Conservation (phyloP, 805 yeast species). For the Yarrowia sp. region DNA sequence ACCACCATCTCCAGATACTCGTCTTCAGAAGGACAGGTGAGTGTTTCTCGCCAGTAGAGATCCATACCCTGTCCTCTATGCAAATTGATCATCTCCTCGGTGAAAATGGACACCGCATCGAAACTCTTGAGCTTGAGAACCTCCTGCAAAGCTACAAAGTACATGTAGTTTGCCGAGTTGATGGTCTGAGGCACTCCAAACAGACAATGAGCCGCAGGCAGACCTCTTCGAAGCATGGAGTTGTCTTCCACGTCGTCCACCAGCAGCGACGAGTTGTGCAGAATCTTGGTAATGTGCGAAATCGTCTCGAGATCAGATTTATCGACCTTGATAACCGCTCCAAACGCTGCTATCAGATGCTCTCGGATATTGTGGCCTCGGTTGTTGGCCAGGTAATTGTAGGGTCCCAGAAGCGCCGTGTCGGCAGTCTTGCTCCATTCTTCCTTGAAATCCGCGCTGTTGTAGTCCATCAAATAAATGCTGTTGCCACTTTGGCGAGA, state of each 20-base stretch:
- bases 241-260: conserved; percentile 91
- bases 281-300: conserved; percentile 59
- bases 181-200: conserved; percentile 83
- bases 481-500: too few species aligned
- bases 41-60: conserved; percentile 81
- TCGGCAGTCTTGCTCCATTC: conserved; percentile 32
- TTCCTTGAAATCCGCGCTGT: conserved; percentile 18
- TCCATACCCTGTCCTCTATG: conserved; percentile 93
- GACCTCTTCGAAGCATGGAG: conserved; percentile 74
- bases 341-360: conserved; percentile 60
- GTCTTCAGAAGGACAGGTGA: conserved; percentile 62
- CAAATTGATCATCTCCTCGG: conserved; percentile 77
- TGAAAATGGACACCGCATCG: conserved; percentile 54
- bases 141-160: conserved; percentile 70
- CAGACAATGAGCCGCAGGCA: conserved; percentile 76
- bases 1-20: conserved; percentile 82
- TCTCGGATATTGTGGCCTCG: conserved; percentile 66
- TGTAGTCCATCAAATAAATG: conserved; percentile 14
- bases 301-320: conserved; percentile 52
- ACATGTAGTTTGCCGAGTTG: conserved; percentile 82
- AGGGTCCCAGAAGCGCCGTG: conserved; percentile 54
- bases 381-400: conserved; percentile 56
- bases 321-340: conserved; percentile 58
- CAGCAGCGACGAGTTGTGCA: conserved; percentile 71
- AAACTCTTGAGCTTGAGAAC: conserved; percentile 51